Conservation (phyloP, 108 stramenopile species). For the Discostella stelligeroides region DNA sequence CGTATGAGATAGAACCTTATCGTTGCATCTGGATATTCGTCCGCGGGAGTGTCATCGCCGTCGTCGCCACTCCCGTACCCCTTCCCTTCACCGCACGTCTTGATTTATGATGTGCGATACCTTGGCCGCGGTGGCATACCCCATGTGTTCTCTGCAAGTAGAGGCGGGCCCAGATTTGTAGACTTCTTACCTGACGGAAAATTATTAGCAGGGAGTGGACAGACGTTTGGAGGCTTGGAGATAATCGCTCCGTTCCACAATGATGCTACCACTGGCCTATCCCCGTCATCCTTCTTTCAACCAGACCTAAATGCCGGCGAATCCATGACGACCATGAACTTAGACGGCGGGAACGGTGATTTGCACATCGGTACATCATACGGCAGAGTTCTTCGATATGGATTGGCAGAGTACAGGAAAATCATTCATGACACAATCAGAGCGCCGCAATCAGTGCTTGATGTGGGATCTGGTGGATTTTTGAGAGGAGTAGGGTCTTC, state of each 20-base stretch:
- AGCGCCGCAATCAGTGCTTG: not conserved
- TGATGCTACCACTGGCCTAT: not conserved
- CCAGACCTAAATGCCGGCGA: constrained; percentile 64
- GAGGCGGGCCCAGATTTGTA: constrained; percentile 66
- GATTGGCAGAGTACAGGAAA: constrained; percentile 55
- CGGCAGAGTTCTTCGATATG: constrained; percentile 64
- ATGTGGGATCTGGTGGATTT: not conserved
- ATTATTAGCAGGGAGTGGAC: constrained; percentile 73
- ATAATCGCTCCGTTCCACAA: constrained; percentile 70
- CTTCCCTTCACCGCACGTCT: constrained; percentile 68
- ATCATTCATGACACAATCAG: constrained; percentile 9
- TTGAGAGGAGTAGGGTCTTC: constrained; percentile 1
- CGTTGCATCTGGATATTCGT: constrained; percentile 72
- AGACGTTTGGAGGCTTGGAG: constrained; percentile 75
- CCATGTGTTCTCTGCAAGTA: constrained; percentile 60
- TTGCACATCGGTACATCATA: constrained; percentile 67
- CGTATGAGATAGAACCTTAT: constrained; percentile 48
- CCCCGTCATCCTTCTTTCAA: constrained; percentile 53
- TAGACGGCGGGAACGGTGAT: constrained; percentile 43
- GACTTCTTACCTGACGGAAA: constrained; percentile 62
- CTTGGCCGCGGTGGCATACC: constrained; percentile 80
- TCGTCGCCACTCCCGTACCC: constrained; percentile 61
- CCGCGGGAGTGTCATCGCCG: constrained; percentile 29
- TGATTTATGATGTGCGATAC: constrained; percentile 79
- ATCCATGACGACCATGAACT: constrained; percentile 64